Conservation (phyloP, 192 early-diverging fungal genomes). For the Coemansia sp. region DNA sequence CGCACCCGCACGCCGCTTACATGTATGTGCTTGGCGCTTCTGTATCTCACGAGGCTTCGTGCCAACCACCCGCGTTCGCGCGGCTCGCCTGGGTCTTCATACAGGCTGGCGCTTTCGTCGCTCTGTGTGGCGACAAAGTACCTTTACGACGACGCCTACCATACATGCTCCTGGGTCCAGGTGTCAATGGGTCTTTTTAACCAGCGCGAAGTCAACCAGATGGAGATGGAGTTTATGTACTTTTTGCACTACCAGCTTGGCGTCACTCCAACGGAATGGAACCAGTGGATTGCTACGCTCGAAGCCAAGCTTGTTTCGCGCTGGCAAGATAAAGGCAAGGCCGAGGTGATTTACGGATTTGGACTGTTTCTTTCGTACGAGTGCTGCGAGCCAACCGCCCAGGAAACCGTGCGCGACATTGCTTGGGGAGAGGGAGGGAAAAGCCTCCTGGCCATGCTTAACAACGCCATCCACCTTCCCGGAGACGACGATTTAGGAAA, state of each 20-base stretch:
- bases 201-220: slow-evolving; percentile 63
- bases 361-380: slow-evolving; percentile 53
- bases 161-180: slow-evolving; percentile 68
- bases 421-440: slow-evolving; percentile 56
- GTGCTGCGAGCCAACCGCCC: slow-evolving; percentile 48
- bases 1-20: slow-evolving; percentile 58
- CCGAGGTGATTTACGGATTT: slow-evolving; percentile 48
- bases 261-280: slow-evolving; percentile 57
- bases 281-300: slow-evolving; percentile 56
- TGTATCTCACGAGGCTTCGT: slow-evolving; percentile 59
- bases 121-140: slow-evolving; percentile 70
- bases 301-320: slow-evolving; percentile 56
- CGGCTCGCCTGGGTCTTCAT: slow-evolving; percentile 59
- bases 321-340: slow-evolving; percentile 54
- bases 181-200: slow-evolving; percentile 59
- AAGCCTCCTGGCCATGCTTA: slow-evolving; percentile 41
- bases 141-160: slow-evolving; percentile 68
- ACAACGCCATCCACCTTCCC: slow-evolving; percentile 44
- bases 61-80: slow-evolving; percentile 56
- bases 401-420: slow-evolving; percentile 51
- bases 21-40: slow-evolving; percentile 56
- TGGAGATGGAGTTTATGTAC: slow-evolving; percentile 65
- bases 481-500: slow-evolving; percentile 21
- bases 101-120: slow-evolving; percentile 66
- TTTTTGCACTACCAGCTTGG: slow-evolving; percentile 57